Evolutionary conservation across 1,139 yeast species (phyloP).

Genomic region (Candida gigantensis): DNA sequence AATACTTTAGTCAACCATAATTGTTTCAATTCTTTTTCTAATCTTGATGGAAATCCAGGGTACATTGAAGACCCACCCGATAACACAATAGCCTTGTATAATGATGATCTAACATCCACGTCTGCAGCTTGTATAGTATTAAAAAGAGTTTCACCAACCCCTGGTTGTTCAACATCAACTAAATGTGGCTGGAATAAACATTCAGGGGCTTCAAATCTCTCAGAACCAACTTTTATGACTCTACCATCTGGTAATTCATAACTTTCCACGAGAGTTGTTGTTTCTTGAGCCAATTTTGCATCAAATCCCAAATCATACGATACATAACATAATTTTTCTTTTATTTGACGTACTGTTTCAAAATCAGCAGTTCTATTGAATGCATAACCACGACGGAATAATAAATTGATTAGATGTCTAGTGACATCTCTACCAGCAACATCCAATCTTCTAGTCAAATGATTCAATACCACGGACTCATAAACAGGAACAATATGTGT

Average conservation of each 20-base stretch:
- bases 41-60: slow-evolving; percentile 94
- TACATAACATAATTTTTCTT: slow-evolving; percentile 93
- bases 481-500: slow-evolving; percentile 98
- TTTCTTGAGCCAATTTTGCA: slow-evolving; percentile 83
- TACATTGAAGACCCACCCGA: slow-evolving; percentile 99
- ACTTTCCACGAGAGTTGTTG: slow-evolving; percentile 87
- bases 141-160: slow-evolving; percentile 89
- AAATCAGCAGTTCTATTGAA: slow-evolving; percentile 98
- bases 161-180: slow-evolving; percentile 98
- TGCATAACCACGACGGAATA: slow-evolving; percentile 95
- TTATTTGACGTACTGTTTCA: slow-evolving; percentile 96
- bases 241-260: slow-evolving; percentile 97
- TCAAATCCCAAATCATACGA: slow-evolving; percentile 92
- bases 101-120: slow-evolving; percentile 84
- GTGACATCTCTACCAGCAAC: slow-evolving; percentile 99
- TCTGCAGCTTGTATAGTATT: slow-evolving; percentile 94
- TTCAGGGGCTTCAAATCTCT: slow-evolving; percentile 97
- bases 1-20: slow-evolving; percentile 90
- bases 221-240: slow-evolving; percentile 89
- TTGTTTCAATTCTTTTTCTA: slow-evolving; percentile 94
- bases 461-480: slow-evolving; percentile 93
- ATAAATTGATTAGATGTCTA: slow-evolving; percentile 82
- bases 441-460: slow-evolving; percentile 86
- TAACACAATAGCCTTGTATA: slow-evolving; percentile 88
- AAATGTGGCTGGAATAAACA: slow-evolving; percentile 95